These are phyloP conservation scores for Arthrobotrys iridis DNA, from an alignment of 2,329 filamentous ascomycete genomes.

Conservation along the genomic window DNA sequence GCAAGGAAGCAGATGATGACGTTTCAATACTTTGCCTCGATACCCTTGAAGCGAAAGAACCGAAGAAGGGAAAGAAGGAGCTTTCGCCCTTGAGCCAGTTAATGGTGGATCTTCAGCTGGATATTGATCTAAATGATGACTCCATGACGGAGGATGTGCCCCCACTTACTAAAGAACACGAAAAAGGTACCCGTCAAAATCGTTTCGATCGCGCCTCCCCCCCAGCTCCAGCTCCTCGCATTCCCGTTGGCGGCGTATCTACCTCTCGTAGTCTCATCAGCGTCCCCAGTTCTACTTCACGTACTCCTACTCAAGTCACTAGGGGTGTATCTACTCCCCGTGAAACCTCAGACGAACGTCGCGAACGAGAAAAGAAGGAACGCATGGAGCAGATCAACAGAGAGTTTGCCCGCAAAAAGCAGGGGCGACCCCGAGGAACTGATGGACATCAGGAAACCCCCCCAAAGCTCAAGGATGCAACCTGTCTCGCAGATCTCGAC, in stretches of 20 bases:
- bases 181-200: neutral
- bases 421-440: neutral
- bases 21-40: neutral
- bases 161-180: neutral
- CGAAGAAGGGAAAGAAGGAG: neutral
- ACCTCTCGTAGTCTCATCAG: neutral
- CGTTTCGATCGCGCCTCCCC: neutral
- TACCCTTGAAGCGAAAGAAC: neutral
- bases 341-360: constrained; percentile 35
- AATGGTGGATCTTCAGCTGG: neutral
- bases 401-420: constrained; percentile 11
- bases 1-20: neutral
- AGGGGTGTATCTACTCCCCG: neutral
- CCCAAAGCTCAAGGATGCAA: neutral
- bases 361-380: constrained; percentile 36
- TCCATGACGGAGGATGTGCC: neutral
- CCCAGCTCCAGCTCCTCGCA: neutral
- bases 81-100: neutral
- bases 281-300: neutral
- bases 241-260: neutral
- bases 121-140: neutral
- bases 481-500: neutral
- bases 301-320: too few species aligned
- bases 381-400: constrained; percentile 35
- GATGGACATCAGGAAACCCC: constrained; percentile 18